These are phyloP conservation scores for Ceratocystis cacaofunesta DNA, from an alignment of 2,329 filamentous ascomycete species.

Conservation along the genomic window DNA sequence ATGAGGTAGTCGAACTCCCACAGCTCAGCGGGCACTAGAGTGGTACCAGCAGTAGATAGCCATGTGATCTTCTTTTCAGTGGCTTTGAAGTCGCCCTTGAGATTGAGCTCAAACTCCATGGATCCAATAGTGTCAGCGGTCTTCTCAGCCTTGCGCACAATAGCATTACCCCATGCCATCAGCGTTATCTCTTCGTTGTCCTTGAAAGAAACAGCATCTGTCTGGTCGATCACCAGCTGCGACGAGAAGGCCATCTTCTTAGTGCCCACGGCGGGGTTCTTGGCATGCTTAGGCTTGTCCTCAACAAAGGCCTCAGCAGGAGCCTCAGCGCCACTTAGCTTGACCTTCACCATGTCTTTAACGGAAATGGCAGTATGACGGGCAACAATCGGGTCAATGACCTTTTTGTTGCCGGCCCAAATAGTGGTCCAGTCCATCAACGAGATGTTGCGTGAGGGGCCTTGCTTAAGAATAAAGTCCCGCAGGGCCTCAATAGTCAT, in stretches of 20 bases:
- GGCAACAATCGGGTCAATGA: conserved; percentile 62
- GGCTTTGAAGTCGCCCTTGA: conserved; percentile 84
- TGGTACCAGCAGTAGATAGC: conserved; percentile 62
- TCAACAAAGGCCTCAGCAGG: conserved; percentile 48
- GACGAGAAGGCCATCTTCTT: conserved; percentile 74
- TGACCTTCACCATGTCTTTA: conserved; percentile 56
- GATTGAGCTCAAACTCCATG: conserved; percentile 72
- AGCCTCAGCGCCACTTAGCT: conserved; percentile 52
- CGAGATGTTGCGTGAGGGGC: conserved; percentile 69
- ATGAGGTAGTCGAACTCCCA: conserved; percentile 55
- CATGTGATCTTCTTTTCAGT: conserved; percentile 96
- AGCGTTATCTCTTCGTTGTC: conserved; percentile 83
- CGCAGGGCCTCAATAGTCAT: conserved; percentile 66
- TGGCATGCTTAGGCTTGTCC: conserved; percentile 74
- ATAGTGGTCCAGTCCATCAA: conserved; percentile 69
- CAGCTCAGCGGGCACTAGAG: conserved; percentile 52
- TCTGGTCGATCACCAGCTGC: conserved; percentile 70
- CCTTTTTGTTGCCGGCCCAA: conserved; percentile 65
- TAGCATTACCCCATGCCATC: conserved; percentile 87
- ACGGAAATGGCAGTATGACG: conserved; percentile 59
- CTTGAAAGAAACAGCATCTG: conserved; percentile 66
- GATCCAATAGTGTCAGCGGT: conserved; percentile 44
- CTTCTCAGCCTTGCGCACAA: conserved; percentile 32
- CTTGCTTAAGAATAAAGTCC: conserved; percentile 74
- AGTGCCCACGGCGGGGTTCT: conserved; percentile 69